Evolutionary conservation across 1,284 basidiomycete species (phyloP).

Genomic region (Thecaphora frezii): DNA sequence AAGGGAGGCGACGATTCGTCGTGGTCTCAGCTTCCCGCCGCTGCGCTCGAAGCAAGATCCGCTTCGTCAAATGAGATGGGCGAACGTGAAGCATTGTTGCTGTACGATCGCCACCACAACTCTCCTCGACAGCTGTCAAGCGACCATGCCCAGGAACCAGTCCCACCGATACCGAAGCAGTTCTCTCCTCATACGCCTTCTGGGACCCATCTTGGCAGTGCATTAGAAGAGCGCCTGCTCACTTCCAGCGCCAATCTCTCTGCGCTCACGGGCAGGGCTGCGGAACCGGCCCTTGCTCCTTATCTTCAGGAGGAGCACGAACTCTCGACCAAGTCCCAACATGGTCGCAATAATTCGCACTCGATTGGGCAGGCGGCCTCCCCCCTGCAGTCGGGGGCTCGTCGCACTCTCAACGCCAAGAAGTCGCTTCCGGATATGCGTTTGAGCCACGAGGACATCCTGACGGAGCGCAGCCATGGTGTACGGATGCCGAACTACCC

Average conservation of each 20-base stretch:
- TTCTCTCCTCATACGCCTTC: not conserved
- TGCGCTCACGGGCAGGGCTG: too few relatives aligned
- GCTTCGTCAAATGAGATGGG: not conserved
- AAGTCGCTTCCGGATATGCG: conserved; percentile 86
- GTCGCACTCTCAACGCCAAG: conserved; percentile 34
- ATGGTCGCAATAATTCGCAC: conserved; percentile 44
- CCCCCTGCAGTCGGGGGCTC: conserved; percentile 16
- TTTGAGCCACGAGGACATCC: conserved; percentile 62
- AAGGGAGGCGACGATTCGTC: not conserved
- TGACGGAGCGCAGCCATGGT: conserved; percentile 41
- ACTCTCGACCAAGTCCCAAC: conserved; percentile 4
- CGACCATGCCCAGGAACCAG: not conserved
- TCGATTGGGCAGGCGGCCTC: conserved; percentile 28
- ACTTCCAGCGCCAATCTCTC: too few relatives aligned
- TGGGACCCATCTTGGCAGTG: too few relatives aligned
- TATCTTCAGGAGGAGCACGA: not conserved
- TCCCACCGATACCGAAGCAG: not conserved
- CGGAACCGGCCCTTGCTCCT: too few relatives aligned
- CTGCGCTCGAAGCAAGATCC: not conserved
- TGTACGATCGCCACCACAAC: not conserved
- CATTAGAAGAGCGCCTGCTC: too few relatives aligned
- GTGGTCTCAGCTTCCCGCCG: not conserved
- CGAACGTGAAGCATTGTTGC: not conserved
- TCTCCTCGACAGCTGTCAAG: not conserved
- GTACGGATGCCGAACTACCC: not conserved